These are phyloP conservation scores for Chalaropsis ovoidea DNA, from an alignment of 2,329 filamentous ascomycete species.

Conservation along the genomic window DNA sequence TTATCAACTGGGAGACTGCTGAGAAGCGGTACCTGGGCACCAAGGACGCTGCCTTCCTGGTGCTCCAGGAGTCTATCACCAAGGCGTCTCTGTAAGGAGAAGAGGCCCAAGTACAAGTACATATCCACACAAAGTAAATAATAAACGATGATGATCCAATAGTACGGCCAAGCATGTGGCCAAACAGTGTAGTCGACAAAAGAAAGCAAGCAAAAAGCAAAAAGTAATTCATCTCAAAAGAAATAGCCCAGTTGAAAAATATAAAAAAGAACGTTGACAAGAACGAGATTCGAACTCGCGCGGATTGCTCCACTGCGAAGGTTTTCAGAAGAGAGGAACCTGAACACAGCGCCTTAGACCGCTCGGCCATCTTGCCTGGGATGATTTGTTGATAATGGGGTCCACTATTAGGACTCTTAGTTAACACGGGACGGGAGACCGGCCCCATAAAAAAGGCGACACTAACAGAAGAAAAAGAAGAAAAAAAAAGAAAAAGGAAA, in stretches of 20 bases:
- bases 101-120: neutral
- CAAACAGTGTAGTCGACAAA: neutral
- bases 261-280: neutral
- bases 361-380: conserved; percentile 23
- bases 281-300: conserved; percentile 22
- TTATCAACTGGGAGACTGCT: conserved; percentile 66
- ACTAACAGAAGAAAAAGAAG: no score
- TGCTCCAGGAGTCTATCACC: conserved; percentile 37
- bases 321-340: neutral
- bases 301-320: conserved; percentile 22
- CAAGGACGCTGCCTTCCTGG: conserved; percentile 39
- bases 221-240: no score
- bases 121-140: conserved; percentile 12
- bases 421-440: neutral
- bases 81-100: conserved; percentile 22
- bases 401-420: neutral
- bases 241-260: no score
- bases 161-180: no score
- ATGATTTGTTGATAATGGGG: neutral
- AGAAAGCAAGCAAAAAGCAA: neutral
- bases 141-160: neutral
- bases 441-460: no score
- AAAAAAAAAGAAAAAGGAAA: neutral
- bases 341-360: conserved; percentile 25
- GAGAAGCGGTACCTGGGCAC: conserved; percentile 50